Base-by-base conservation (phyloP, 2,329 filamentous ascomycete species). In the Apiospora saccharicola region DNA sequence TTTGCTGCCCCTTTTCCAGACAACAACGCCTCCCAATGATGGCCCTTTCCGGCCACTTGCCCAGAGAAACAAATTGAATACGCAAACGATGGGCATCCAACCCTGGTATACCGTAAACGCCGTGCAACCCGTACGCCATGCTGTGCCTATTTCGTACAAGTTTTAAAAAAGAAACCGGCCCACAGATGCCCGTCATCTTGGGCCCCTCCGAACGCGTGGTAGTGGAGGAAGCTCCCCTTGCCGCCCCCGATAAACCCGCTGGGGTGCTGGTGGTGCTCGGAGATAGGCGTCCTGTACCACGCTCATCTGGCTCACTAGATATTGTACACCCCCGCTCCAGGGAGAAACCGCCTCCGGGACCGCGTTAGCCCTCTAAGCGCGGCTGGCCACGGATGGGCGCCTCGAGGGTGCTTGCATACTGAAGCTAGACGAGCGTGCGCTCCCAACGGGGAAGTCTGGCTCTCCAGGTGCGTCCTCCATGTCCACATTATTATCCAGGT, bases 401-500 rank as follows among this genome's bases (percentile, higher is more conserved):
- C 86, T 83, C 71, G 85, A 83, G 51, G 83, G 80, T 47, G 83
- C 81, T 44, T 82, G 81, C 72, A 84, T 80, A 68, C 83, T 83
- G 74, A 88, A 88, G 46, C 83, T 87, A 10, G 86, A 85, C 3
- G 86, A 85, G 71, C 86, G 81, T 13, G 82, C 82, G 37, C 47
- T 70, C 19, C 79, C 82, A 71, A 83, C 78, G 26, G 82, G 82
- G 5, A 84, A 76, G 73, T 91, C 90, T 4, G 85, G 83, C 77
- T 91, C 89, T n/a, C 89, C 89, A 1, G 86, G 85, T 1, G 89
- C 89, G 75, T 90, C 89, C 72, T 90, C 89, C 26, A 83, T 81
- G 41, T 88, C 86, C 74, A 82, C 78, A 68, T 72, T 77, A 10
- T 84, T 73, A 14, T 83, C 85, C 0, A 83, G 83, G 75, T 89